A percentile compares a stretch with the other conserved stretches of the same genome.
Conservation (phyloP, 768 basidiomycete species). For the Rubroboletus pulcherrimus region DNA sequence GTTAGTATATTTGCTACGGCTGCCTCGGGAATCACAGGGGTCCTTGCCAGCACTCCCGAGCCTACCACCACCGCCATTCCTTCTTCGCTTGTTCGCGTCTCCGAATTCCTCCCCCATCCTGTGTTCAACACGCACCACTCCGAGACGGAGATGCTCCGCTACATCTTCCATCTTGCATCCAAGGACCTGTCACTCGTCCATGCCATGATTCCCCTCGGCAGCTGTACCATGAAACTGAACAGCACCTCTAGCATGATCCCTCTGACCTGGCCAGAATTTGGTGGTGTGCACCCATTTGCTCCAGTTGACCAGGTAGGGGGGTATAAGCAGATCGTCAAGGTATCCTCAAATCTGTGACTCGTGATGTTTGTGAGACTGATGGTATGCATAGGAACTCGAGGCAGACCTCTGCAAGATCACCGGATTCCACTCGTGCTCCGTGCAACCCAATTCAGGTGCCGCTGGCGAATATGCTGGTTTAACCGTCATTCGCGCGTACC, state of each 20-base stretch:
- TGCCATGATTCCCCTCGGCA: constrained; percentile 93
- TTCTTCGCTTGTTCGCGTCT: constrained; percentile 52
- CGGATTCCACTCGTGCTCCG: constrained; percentile 91
- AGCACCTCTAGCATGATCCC: constrained; percentile 98
- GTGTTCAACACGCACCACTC: constrained; percentile 98
- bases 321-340: constrained; percentile 78
- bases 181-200: constrained; percentile 96
- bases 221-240: constrained; percentile 98
- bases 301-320: constrained; percentile 88
- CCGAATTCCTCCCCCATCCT: constrained; percentile 75
- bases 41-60: constrained; percentile 46
- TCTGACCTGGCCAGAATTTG: constrained; percentile 91
- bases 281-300: constrained; percentile 87
- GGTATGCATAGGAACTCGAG: constrained; percentile 72
- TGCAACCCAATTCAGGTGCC: constrained; percentile 99
- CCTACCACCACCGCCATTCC: constrained; percentile 47
- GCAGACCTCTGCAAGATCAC: constrained; percentile 89
- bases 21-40: constrained; percentile 45
- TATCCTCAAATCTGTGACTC: constrained; percentile 21
- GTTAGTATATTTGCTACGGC: constrained; percentile 79
- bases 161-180: constrained; percentile 88
- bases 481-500: constrained; percentile 90
- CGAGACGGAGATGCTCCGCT: constrained; percentile 98
- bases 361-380: constrained; percentile 8
- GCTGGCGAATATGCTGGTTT: constrained; percentile 98